Evolutionary conservation across 345 rosid species (phyloP), one percentile per base, ranked within the genome.

Genomic region (Cardamine resedifolia): DNA sequence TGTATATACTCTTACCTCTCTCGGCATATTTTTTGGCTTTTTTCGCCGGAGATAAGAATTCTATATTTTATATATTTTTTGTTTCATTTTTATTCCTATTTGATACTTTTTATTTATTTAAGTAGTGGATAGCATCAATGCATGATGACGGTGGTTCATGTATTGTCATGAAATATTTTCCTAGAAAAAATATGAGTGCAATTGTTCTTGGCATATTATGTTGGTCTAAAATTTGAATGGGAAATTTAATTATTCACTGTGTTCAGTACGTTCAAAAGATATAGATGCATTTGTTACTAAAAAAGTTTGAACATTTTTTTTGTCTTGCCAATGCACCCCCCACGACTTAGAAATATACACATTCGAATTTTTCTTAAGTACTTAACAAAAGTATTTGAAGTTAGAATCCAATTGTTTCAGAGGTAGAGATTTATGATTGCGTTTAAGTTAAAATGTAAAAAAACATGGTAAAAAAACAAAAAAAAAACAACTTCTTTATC

Each of bases 1-100:
- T 64, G 71, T 72, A 55, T 21, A 64, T 64, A 72, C 77, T 51
- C 23, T 57, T 39, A 56, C 21, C 10, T 57, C 23, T 63, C 26
- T 45, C 62, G 41, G 51, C 31, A 52, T 52, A 3, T 51, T 51
- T 69, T 62, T 72, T 43, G 19, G 8, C 6, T 19, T 41, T 21
- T 23, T 66, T 18, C 18, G 47, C 62, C 28, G 62, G 62, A 50
- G 47, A 58, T 20, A n/a, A 49, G 19, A 49, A 45, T 24, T 41
- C n/a, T 30, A 38, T 30, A 19, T 41, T 24, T 18, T 27, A 55
- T 55, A n/a, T 10, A 5, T 41, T 27, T 15, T 9, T 20, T 7
- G 1, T 36, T 36, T 41, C 47, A 30, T 55, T 63, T 16, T 47
- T 3, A 9, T 56, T 27, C 34, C n/a, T 72, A 21, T 44, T 18